Percentiles rank a stretch among this genome's conserved stretches.
These are phyloP conservation scores for Chrysanthemum makinoi DNA, from an alignment of 129 eudicot species.

Conservation along the genomic window DNA sequence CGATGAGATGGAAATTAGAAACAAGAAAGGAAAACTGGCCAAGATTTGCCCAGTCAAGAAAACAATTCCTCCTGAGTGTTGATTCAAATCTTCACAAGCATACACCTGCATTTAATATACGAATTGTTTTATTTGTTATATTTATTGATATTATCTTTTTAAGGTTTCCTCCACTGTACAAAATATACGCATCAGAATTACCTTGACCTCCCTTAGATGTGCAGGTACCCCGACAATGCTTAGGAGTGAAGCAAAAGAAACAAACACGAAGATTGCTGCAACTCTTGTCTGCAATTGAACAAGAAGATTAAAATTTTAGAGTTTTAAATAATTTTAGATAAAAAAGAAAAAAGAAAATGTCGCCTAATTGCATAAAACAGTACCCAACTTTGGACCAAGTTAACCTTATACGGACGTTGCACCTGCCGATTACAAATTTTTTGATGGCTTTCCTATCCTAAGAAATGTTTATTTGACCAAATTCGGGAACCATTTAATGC, in stretches of 20 bases:
- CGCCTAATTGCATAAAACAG: not conserved
- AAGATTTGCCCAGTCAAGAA: constrained; percentile 78
- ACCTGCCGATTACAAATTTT: not conserved
- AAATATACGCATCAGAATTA: constrained; percentile 15
- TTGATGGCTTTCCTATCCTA: not conserved
- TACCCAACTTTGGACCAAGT: not conserved
- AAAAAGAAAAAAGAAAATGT: not conserved
- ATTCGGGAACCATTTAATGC: not conserved
- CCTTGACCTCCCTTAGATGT: constrained; percentile 85
- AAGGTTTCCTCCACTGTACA: not conserved
- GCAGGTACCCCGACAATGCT: constrained; percentile 79
- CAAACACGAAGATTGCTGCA: constrained; percentile 75
- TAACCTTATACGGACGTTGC: not conserved
- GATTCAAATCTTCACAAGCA: constrained; percentile 70
- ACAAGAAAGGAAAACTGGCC: constrained; percentile 85
- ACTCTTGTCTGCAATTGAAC: constrained; percentile 69
- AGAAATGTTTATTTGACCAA: no score
- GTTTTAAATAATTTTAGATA: not conserved
- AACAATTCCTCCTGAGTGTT: constrained; percentile 71
- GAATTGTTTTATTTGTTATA: not conserved
- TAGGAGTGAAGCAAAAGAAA: constrained; percentile 75
- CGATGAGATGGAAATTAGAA: constrained; percentile 82
- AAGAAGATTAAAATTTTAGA: not conserved
- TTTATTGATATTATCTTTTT: not conserved
- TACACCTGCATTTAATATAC: constrained; percentile 46